Base-by-base conservation (phyloP, 2,329 filamentous ascomycete species). In the Lachnellula hyalina region DNA sequence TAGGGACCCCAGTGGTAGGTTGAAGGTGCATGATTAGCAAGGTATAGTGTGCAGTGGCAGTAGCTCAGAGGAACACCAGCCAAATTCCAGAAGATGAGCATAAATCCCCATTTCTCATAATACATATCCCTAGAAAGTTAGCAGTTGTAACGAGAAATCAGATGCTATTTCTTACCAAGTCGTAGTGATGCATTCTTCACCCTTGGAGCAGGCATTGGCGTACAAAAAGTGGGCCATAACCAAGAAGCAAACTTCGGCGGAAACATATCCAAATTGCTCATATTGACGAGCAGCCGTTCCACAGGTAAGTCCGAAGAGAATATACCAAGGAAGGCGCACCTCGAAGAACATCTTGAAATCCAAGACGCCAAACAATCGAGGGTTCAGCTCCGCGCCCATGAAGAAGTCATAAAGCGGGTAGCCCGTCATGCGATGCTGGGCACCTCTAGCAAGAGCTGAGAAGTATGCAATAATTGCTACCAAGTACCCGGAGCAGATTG, bases 341-440 rank as follows among this genome's bases (percentile, higher is more conserved):
- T 96, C 91, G 67, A 90, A 94, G 75, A 96, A 96, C 90, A 95
- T 94, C 76, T 95, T 95, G 76, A 94, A 90, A 73, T 95, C 90
- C 49, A 95, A 74, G 63, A 90, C 85, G 53, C 85, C 86, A 68
- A 91, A 93, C 78, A 96, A 82, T 62, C 90, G 81, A 4, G 90
- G 90, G 74, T 95, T 94, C 53, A 95, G 78, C 74, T 95, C 90
- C 12, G 88, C 87, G 52, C 90, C 90, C 83, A 94, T 91, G 77
- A 94, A 95, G 73, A 94, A 94, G 75, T 95, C 90, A 71, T 94
- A 93, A 65, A 94, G 75, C 46, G 79, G 81, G 64, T 84, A 80
- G 40, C 89, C 89, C 6, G 90, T 96, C 91, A 97, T 96, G 60
- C 93, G 88, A 72, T 97, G 91, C 68, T 94, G 81, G 49, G 85